Evolutionary conservation across 2,329 filamentous ascomycete genomes (phyloP).

Genomic region (Niveomyces coronatus): DNA sequence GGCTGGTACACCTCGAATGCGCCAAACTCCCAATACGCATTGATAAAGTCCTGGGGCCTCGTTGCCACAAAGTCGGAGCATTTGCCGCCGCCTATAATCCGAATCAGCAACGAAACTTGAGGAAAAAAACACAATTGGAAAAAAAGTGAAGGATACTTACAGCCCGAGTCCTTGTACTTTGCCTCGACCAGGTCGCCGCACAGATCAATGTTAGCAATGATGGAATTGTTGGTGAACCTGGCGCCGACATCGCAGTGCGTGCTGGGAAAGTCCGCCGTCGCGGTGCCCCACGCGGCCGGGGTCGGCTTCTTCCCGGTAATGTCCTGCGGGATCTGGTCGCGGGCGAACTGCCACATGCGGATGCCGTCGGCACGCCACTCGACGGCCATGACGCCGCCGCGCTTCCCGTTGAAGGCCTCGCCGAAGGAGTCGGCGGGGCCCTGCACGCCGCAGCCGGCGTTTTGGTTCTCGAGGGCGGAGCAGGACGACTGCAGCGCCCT

Average conservation of each 20-base stretch:
- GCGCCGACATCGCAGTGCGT: slow-evolving; percentile 48
- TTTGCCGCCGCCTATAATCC: slow-evolving; percentile 39
- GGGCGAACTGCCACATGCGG: slow-evolving; percentile 50
- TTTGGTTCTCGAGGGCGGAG: slow-evolving; percentile 37
- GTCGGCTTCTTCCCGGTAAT: slow-evolving; percentile 43
- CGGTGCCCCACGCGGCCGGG: slow-evolving; percentile 50
- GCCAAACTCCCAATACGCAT: slow-evolving; percentile 57
- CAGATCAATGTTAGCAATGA: slow-evolving; percentile 55
- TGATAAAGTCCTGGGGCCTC: slow-evolving; percentile 42
- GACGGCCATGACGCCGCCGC: slow-evolving; percentile 50
- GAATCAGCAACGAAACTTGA: not conserved
- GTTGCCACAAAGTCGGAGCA: slow-evolving; percentile 49
- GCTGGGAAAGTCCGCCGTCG: slow-evolving; percentile 54
- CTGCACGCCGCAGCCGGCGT: slow-evolving; percentile 48
- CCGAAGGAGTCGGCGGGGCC: slow-evolving; percentile 37
- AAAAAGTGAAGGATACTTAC: slow-evolving; percentile 22
- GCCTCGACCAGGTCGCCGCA: slow-evolving; percentile 47
- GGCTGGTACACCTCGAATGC: slow-evolving; percentile 46
- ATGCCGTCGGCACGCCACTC: slow-evolving; percentile 52
- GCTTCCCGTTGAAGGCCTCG: slow-evolving; percentile 36
- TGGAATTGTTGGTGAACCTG: slow-evolving; percentile 56
- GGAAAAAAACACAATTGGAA: not conserved
- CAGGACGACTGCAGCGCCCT: slow-evolving; percentile 33
- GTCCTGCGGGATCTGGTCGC: slow-evolving; percentile 38
- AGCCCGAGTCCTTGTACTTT: slow-evolving; percentile 35